Percentiles rank a stretch among this genome's conserved stretches.
These are phyloP conservation scores for Polyporus arcularius DNA, from an alignment of 768 basidiomycete species.

Conservation along the genomic window DNA sequence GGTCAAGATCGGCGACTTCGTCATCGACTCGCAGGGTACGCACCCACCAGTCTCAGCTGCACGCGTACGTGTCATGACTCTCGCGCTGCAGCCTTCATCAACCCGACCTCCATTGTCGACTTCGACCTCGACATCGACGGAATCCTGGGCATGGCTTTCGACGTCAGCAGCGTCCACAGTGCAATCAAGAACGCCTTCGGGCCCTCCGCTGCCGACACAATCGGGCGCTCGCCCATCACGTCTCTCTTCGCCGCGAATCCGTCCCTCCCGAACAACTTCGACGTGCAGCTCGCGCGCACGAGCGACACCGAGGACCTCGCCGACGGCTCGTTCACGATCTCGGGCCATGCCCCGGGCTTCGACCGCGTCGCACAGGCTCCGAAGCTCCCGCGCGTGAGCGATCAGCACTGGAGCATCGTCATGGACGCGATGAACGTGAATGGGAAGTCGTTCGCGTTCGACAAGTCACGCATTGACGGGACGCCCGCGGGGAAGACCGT, in stretches of 20 bases:
- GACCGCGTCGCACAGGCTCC: conserved; percentile 19
- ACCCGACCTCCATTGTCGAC: conserved; percentile 34
- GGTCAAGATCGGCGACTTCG: conserved; percentile 37
- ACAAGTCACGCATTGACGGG: conserved; percentile 21
- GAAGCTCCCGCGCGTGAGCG: conserved; percentile 40
- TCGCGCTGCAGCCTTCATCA: conserved; percentile 53
- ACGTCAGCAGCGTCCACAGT: conserved; percentile 66
- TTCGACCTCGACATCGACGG: conserved; percentile 71
- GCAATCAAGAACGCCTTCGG: conserved; percentile 17
- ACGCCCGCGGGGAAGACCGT: conserved; percentile 26
- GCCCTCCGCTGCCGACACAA: conserved; percentile 1
- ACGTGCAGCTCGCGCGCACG: conserved; percentile 27
- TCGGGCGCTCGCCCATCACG: conserved; percentile 24
- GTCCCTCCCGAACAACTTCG: conserved; percentile 26
- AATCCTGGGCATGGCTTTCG: conserved; percentile 78
- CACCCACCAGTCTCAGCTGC: conserved; percentile 57
- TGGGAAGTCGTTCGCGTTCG: conserved; percentile 51
- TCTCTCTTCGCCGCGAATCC: conserved; percentile 27
- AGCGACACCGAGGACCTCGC: conserved; percentile 23
- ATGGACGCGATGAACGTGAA: conserved; percentile 50
- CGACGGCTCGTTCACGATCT: conserved; percentile 31
- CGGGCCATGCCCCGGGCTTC: conserved; percentile 25
- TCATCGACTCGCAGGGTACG: conserved; percentile 64
- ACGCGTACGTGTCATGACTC: conserved; percentile 45
- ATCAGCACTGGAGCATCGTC: conserved; percentile 32